Conservation (phyloP, 352 stramenopile genomes). For the Globisporangium nagaii region DNA sequence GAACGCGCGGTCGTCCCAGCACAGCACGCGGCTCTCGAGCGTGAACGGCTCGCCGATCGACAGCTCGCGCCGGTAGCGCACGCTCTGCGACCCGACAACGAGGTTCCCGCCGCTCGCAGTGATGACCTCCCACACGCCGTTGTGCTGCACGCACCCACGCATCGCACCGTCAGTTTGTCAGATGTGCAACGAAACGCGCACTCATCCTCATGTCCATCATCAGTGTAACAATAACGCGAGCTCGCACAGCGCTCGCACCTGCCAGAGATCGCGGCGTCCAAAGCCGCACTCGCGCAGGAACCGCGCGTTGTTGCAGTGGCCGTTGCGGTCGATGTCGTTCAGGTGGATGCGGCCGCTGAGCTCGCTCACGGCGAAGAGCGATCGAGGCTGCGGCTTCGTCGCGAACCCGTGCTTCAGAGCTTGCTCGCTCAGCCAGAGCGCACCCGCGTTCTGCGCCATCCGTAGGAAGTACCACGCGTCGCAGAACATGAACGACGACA, state of each 20-base stretch:
- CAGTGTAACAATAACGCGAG: neutral
- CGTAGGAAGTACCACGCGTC: constrained; percentile 82
- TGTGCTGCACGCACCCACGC: constrained; percentile 16
- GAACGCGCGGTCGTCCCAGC: constrained; percentile 79
- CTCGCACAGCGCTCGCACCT: constrained; percentile 33
- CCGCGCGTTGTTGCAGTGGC: constrained; percentile 82
- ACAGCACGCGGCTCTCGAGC: constrained; percentile 68
- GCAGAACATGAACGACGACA: constrained; percentile 61
- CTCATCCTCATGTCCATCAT: neutral
- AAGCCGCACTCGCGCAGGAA: constrained; percentile 85
- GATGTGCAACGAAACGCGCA: too few relatives aligned
- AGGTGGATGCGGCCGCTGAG: constrained; percentile 40
- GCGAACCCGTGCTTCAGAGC: neutral
- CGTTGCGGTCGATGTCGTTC: constrained; percentile 80
- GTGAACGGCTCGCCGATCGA: constrained; percentile 60
- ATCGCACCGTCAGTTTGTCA: too few relatives aligned
- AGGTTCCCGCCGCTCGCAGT: constrained; percentile 56
- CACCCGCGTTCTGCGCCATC: constrained; percentile 29
- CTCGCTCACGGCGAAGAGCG: constrained; percentile 51
- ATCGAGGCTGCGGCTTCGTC: constrained; percentile 17
- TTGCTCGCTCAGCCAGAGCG: constrained; percentile 14
- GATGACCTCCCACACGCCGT: constrained; percentile 71
- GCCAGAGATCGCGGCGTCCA: constrained; percentile 71
- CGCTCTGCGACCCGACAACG: constrained; percentile 72
- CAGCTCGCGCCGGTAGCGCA: constrained; percentile 81